Percentiles rank a stretch among this genome's conserved stretches.
Conservation (phyloP, 2,329 filamentous ascomycete genomes). For the Chaetomium olivaceum region DNA sequence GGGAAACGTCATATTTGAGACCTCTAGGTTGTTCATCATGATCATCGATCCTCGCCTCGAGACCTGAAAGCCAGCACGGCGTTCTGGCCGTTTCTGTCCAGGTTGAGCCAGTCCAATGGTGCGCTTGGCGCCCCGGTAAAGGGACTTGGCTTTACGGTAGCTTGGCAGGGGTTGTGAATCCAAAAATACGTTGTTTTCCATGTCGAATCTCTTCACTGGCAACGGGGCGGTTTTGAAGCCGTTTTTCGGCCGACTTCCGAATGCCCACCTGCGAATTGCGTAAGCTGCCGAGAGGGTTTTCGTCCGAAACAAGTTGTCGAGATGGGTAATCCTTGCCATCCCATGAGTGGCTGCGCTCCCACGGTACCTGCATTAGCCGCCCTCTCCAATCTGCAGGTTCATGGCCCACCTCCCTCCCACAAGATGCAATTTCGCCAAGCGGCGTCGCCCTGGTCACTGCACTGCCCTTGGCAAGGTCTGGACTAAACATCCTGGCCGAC, state of each 20-base stretch:
- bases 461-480: constrained; percentile 24
- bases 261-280: background rate
- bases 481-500: constrained; percentile 23
- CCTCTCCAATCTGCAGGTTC: constrained; percentile 22
- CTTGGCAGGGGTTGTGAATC: background rate
- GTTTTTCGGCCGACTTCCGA: background rate
- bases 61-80: background rate
- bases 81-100: constrained; percentile 6
- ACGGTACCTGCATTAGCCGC: constrained; percentile 32
- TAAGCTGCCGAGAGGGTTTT: background rate
- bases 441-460: constrained; percentile 17
- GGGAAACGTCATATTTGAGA: background rate
- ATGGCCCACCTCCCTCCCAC: constrained; percentile 2
- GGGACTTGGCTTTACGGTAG: background rate
- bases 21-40: background rate
- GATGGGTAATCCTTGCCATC: constrained; percentile 12
- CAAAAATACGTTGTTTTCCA: background rate
- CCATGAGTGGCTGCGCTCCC: background rate
- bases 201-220: background rate
- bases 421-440: constrained; percentile 33
- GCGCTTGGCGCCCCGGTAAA: background rate
- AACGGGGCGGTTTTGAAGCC: background rate
- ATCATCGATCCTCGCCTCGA: background rate
- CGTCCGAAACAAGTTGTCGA: constrained; percentile 1
- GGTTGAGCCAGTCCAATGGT: background rate